These are phyloP conservation scores for Cyclotella atomus DNA, from an alignment of 108 stramenopile species.

Conservation along the genomic window DNA sequence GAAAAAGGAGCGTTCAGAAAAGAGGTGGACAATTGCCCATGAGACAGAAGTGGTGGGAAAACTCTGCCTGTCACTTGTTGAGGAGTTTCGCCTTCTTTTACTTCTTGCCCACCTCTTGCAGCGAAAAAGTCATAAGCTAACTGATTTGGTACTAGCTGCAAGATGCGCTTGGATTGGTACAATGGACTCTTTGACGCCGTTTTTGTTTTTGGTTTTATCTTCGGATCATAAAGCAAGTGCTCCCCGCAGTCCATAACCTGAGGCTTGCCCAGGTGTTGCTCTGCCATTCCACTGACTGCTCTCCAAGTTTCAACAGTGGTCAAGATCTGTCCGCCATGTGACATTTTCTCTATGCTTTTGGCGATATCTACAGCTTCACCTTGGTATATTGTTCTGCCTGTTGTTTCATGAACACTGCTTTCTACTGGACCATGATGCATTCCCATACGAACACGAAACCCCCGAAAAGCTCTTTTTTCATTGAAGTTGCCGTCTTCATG, in stretches of 20 bases:
- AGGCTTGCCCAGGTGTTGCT: conserved; percentile 45
- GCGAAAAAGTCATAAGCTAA: conserved; percentile 49
- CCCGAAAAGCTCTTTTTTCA: conserved; percentile 46
- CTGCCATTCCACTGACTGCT: conserved; percentile 44
- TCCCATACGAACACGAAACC: conserved; percentile 53
- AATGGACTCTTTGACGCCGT: conserved; percentile 14
- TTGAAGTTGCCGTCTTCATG: conserved; percentile 33
- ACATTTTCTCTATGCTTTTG: conserved; percentile 51
- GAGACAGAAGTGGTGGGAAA: conserved; percentile 45
- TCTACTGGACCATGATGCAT: conserved; percentile 53
- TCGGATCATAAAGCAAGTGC: conserved; percentile 43
- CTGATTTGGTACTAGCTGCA: conserved; percentile 42
- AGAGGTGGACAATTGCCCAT: conserved; percentile 49
- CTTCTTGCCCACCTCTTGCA: conserved; percentile 37
- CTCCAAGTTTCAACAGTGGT: conserved; percentile 52
- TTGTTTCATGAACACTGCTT: conserved; percentile 35
- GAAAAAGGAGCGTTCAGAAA: conserved; percentile 54
- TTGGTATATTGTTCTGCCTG: conserved; percentile 42
- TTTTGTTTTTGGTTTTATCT: conserved; percentile 21
- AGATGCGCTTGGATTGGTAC: conserved; percentile 32
- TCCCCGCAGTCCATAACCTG: conserved; percentile 56
- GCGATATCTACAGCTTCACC: conserved; percentile 51
- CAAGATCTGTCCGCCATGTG: conserved; percentile 56
- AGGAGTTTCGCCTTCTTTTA: conserved; percentile 26
- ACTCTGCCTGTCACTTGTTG: conserved; percentile 39